These are phyloP conservation scores for Dichotomocladium elegans DNA, from an alignment of 371 early-diverging fungal species.

Conservation along the genomic window DNA sequence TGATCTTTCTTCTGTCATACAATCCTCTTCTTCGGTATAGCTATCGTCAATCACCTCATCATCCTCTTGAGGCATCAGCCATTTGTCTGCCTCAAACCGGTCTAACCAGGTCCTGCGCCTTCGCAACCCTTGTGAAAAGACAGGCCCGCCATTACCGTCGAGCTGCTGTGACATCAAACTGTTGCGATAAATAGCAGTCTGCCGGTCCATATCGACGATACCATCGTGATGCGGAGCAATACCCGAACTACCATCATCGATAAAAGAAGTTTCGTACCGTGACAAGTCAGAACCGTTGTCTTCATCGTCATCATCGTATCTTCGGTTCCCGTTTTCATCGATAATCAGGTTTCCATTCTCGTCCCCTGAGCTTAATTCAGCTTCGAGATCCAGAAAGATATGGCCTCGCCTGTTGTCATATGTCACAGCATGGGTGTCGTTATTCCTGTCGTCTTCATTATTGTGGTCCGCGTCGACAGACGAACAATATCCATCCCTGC, in stretches of 20 bases:
- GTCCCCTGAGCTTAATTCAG: constrained; percentile 3
- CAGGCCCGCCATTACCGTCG: background rate
- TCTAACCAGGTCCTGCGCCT: constrained; percentile 9
- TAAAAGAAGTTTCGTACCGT: constrained; percentile 1
- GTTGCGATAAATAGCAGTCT: constrained; percentile 1
- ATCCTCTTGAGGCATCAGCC: background rate
- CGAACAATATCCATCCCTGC: too few relatives aligned
- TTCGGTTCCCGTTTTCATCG: background rate
- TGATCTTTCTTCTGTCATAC: background rate
- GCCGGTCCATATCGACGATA: background rate
- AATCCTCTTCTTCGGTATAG: background rate
- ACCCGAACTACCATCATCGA: background rate
- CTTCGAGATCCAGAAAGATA: constrained; percentile 7
- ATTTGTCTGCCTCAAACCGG: constrained; percentile 5
- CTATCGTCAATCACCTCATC: constrained; percentile 1
- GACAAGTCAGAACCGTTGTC: background rate
- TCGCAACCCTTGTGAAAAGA: too few relatives aligned
- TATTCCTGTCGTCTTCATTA: too few relatives aligned
- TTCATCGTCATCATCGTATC: background rate
- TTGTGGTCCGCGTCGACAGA: too few relatives aligned
- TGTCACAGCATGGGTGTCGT: too few relatives aligned
- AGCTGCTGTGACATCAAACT: background rate
- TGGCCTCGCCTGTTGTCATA: too few relatives aligned
- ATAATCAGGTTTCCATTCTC: background rate
- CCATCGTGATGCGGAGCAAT: background rate